Percentiles rank a stretch among this genome's conserved stretches.
These are phyloP conservation scores for Petunia hybrid DNA, from an alignment of 305 asterid species.

Conservation along the genomic window DNA sequence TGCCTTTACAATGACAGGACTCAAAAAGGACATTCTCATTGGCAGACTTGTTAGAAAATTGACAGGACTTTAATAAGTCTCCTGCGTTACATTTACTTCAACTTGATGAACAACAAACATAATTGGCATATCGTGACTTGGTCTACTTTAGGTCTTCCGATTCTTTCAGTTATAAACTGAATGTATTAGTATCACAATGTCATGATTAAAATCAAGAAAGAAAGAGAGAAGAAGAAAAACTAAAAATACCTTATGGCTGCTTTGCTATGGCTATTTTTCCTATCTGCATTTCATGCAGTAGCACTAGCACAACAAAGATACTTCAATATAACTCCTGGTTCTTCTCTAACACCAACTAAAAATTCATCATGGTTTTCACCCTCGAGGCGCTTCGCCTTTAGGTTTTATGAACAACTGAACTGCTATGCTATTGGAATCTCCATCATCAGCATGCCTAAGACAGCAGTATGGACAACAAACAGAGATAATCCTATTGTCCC, in stretches of 20 bases:
- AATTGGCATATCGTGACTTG: not conserved
- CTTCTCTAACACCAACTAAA: constrained; percentile 29
- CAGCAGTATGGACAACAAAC: constrained; percentile 39
- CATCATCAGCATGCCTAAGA: not conserved
- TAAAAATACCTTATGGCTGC: not conserved
- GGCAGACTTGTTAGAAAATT: not conserved
- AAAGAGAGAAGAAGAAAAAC: not conserved
- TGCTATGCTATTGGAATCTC: constrained; percentile 39
- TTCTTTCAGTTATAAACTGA: not conserved
- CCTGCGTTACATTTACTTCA: not conserved
- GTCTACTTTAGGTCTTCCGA: not conserved
- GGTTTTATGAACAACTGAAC: constrained; percentile 36
- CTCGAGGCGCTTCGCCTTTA: constrained; percentile 33
- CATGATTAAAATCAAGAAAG: not conserved
- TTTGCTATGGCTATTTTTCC: not conserved
- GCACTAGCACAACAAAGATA: constrained; percentile 7
- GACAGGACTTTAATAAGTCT: not conserved
- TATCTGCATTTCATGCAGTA: not conserved
- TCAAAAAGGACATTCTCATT: not conserved
- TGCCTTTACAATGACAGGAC: not conserved
- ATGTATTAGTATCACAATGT: not conserved
- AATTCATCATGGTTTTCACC: constrained; percentile 35
- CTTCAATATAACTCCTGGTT: constrained; percentile 32
- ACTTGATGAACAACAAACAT: not conserved
- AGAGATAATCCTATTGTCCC: constrained; percentile 23